Evolutionary conservation across 2,329 filamentous ascomycete genomes (phyloP), one percentile per base, ranked within the genome.

Genomic region (Fusarium nisikadoi): DNA sequence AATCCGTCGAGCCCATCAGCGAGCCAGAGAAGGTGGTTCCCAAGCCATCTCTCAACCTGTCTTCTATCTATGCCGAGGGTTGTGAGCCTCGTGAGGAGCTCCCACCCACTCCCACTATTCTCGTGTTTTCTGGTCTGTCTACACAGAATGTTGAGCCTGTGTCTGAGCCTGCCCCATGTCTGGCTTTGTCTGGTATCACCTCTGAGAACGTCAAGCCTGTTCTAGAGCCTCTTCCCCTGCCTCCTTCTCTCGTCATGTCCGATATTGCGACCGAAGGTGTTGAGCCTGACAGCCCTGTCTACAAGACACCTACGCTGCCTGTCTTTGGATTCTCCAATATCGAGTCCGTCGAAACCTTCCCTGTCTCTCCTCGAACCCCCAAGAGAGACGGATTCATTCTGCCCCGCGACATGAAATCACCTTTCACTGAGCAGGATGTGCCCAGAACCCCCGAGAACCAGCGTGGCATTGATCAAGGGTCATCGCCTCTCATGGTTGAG

Each of bases 371-470:
- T 27, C 84, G 85, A 63, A 89, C 84, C 71, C 87, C 86, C 3
- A 86, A 84, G 80, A 83, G 87, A 63, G 85, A 89, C 70, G 89
- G 80, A 2, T 88, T 90, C 69, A 86, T 90, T 63, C 83, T 90
- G 27, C 86, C 88, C 2, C 83, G 83, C 23, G 86, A 88, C 43
- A 76, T 81, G 59, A 75, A 78, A 20, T 77, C 77, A 14, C 74
- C 79, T 14, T 77, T 79, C 33, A 70, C 71, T 17, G 78, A 78
- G 31, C 75, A 74, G 35, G 74, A 78, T n/a, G 68, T 75, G 16
- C 83, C 85, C 23, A 75, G 81, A 62, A 83, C 83, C 25, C 81
- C 84, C 17, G 76, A 82, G 79, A 76, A 79, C 80, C 73, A 80
- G 42, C 84, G 85, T 74, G 83, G 83, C 65, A 86, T 83, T 72